Evolutionary conservation across 2,329 filamentous ascomycete species (phyloP), one percentile per base, ranked within the genome.

Genomic region (Fusarium sp.): DNA sequence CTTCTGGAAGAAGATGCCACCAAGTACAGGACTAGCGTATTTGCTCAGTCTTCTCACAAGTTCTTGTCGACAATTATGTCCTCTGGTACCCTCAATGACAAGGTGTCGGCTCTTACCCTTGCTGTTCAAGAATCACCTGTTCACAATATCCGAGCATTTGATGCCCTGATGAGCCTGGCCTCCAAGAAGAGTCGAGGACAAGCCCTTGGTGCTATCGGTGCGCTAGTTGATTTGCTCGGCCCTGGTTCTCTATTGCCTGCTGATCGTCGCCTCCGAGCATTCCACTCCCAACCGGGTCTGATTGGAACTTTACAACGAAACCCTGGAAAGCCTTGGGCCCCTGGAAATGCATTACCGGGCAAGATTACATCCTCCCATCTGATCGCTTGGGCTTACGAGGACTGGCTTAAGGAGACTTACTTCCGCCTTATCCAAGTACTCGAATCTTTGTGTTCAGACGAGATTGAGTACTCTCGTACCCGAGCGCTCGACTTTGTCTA

Each of bases 51-150:
- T 3, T 94, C 93, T 36, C 91, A 96, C 76, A 96, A 93, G 75
- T 99, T 99, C 80, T 88, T 98, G 82, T 92, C 93, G 2, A 96
- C 93, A 15, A 97, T 99, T 74, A 97, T 98, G 91, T 82, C 92
- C 9, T 96, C 93, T 2, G 95, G 95, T 81, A 99, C 96, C 9
- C 85, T 98, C 68, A 96, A 93, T 52, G 95, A 99, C 75, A 98
- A 97, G 75, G 90, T 98, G 38, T 99, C 95, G 3, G 96, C 95
- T 4, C 81, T 99, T 71, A 99, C 95, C 5, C 82, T 99, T 67
- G 90, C 95, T 52, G 88, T 97, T 11, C 96, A 99, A 78, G 95
- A 99, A 76, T 98, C 96, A 9, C 95, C 95, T 15, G 79, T 98
- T 47, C 95, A 99, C 76, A 98, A 93, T 60, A 88, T 87, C 62